phyloP scores from a whole-genome alignment of 2,329 filamentous ascomycete species.

The Cylindrodendrum hubeiense region DNA sequence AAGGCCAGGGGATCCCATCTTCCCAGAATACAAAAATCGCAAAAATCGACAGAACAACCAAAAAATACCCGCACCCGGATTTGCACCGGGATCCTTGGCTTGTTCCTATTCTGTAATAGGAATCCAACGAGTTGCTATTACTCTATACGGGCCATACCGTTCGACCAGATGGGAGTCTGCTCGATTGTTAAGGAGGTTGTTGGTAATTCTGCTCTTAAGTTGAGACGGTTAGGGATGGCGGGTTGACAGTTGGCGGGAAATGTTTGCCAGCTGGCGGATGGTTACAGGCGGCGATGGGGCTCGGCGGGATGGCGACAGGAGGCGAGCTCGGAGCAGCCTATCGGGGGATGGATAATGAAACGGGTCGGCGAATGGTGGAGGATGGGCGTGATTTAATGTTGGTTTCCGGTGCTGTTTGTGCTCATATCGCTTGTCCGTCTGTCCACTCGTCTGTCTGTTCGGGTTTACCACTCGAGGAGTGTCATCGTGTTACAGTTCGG shows the following conservation, averaged over 20 bases:
- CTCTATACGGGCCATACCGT: conserved; percentile 49
- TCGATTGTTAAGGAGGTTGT: conserved; percentile 28
- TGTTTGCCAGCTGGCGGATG: conserved; percentile 35
- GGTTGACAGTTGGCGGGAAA: background rate
- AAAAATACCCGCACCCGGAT: conserved; percentile 49
- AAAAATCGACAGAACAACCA: conserved; percentile 24
- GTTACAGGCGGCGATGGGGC: conserved; percentile 26
- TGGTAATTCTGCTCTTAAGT: conserved; percentile 30
- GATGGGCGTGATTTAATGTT: background rate
- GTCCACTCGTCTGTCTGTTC: background rate
- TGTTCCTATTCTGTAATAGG: conserved; percentile 46
- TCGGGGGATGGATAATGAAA: background rate
- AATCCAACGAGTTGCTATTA: conserved; percentile 54
- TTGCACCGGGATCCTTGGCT: conserved; percentile 54
- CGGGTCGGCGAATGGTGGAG: background rate
- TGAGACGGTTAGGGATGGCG: background rate
- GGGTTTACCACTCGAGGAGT: background rate
- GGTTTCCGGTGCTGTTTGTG: background rate
- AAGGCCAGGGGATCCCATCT: background rate
- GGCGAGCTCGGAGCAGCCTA: background rate
- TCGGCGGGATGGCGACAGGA: conserved; percentile 25
- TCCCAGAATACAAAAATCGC: background rate
- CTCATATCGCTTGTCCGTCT: background rate
- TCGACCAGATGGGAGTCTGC: conserved; percentile 32
- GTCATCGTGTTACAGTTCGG: background rate